phyloP scores from a whole-genome alignment of 2,329 filamentous ascomycete species.

The Neonectria neomacrospora region DNA sequence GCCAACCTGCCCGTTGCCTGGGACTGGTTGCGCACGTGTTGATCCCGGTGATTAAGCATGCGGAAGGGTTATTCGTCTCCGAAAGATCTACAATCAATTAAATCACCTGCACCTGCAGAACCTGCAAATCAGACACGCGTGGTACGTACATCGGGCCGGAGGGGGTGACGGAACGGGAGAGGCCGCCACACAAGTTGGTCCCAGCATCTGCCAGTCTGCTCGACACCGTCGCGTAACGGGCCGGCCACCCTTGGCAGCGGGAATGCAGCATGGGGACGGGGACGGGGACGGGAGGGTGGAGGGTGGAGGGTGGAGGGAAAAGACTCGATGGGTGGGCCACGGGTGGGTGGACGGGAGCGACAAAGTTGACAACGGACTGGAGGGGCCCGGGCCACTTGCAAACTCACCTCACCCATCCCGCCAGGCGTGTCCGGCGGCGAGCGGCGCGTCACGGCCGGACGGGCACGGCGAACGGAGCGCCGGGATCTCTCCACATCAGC shows the following conservation, averaged over 20 bases:
- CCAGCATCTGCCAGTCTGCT: constrained; percentile 8
- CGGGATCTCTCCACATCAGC: constrained; percentile 32
- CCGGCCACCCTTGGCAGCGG: constrained; percentile 18
- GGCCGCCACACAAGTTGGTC: constrained; percentile 7
- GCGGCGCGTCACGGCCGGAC: constrained; percentile 20
- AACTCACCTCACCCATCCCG: constrained; percentile 12
- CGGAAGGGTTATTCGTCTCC: not conserved
- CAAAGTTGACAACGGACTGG: constrained; percentile 1
- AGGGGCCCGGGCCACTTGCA: constrained; percentile 8
- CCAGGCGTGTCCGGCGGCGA: constrained; percentile 13
- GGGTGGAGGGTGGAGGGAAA: constrained; percentile 14
- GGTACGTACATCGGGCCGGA: constrained; percentile 17
- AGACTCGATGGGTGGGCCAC: not conserved
- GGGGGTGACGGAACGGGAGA: not conserved
- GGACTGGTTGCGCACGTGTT: not conserved
- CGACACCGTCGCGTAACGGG: constrained; percentile 5
- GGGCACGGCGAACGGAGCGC: constrained; percentile 19
- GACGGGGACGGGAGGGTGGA: too few species aligned
- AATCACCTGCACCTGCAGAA: constrained; percentile 11
- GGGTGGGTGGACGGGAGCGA: constrained; percentile 13
- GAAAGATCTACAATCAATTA: constrained; percentile 23
- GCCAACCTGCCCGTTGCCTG: not conserved
- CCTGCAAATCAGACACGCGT: constrained; percentile 1
- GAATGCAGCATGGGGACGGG: constrained; percentile 24
- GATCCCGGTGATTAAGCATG: not conserved